Evolutionary conservation across 208 protist species (phyloP), one percentile per base, ranked within the genome.

Genomic region (Lotmaria passim): DNA sequence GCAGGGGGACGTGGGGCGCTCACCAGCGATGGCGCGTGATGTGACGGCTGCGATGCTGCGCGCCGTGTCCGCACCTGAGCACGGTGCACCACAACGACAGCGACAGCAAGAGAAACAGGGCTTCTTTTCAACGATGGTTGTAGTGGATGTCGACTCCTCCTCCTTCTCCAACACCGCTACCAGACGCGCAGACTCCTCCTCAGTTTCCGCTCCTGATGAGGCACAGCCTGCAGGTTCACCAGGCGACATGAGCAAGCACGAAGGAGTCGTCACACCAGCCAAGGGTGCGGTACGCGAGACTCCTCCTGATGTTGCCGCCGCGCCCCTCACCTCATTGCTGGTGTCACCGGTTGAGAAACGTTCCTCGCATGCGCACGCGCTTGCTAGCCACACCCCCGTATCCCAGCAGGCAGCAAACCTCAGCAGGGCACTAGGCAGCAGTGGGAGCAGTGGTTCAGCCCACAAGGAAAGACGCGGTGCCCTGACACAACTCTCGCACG

Each of bases 11-110:
- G 43, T 15, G 3, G 41, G 57, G 2, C 57, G 57, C 1, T 63
- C 57, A 3, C 57, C 57, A 8, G 38, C 57, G 2, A 3, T 63
- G 41, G 57, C 57, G 28, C 57, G 57, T n/a, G 57, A 63, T 36
- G 57, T 51, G 28, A 51, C 57, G 17, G 19, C 0, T 5, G 56
- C 56, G 2, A 23, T 31, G 38, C 24, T 44, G 53, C 43, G 17
- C 47, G 11, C 21, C 24, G 47, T 23, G 5, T 5, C 19, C 19
- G 0, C 19, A 10, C 7, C 41, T 15, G 11, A 5, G 41, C 11
- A 7, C n/a, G n/a, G n/a, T n/a, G n/a, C n/a, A n/a, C n/a, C n/a
- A n/a, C 51, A 57, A 30, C 51, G 21, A 10, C 51, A 14, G 23
- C 26, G 12, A 3, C 23, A 56, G 23, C 50, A 33, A 19, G 1